These are phyloP conservation scores for Paracorniculantispora psalliotae DNA, from an alignment of 2,329 filamentous ascomycete species.

Conservation along the genomic window DNA sequence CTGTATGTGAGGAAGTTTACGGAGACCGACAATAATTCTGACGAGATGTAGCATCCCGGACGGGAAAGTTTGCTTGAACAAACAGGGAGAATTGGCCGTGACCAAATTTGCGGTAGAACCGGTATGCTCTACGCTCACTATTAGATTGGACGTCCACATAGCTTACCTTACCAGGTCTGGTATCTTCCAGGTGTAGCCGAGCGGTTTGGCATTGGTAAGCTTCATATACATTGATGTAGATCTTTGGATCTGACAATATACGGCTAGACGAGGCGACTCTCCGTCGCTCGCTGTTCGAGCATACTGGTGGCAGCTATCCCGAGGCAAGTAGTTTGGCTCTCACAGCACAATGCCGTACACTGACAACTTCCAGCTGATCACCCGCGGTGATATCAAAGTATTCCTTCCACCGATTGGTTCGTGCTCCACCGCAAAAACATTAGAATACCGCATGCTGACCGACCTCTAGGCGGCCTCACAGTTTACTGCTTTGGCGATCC, in stretches of 20 bases:
- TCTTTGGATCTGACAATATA: not conserved
- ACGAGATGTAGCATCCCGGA: conserved; percentile 51
- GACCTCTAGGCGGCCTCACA: conserved; percentile 65
- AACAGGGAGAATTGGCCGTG: conserved; percentile 80
- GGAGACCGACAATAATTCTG: not conserved
- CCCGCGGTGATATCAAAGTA: conserved; percentile 86
- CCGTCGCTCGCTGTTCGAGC: conserved; percentile 83
- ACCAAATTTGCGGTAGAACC: conserved; percentile 97
- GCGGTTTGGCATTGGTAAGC: conserved; percentile 77
- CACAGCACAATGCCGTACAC: not conserved
- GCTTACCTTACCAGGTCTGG: conserved; percentile 51
- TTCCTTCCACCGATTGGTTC: conserved; percentile 88
- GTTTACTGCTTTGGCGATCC: conserved; percentile 97
- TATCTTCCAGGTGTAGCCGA: conserved; percentile 84
- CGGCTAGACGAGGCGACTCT: conserved; percentile 72
- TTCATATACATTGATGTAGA: not conserved
- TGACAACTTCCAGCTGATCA: conserved; percentile 62
- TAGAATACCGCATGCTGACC: conserved; percentile 18
- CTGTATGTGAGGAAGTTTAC: conserved; percentile 45
- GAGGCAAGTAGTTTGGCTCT: conserved; percentile 46
- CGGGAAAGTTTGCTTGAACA: conserved; percentile 85
- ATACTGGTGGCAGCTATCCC: conserved; percentile 92
- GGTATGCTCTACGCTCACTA: conserved; percentile 51
- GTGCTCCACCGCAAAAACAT: conserved; percentile 3
- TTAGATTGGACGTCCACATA: too few relatives aligned